Evolutionary conservation across 257 asterid genomes (phyloP), one percentile per base, ranked within the genome.

Genomic region (Plantago elongata): DNA sequence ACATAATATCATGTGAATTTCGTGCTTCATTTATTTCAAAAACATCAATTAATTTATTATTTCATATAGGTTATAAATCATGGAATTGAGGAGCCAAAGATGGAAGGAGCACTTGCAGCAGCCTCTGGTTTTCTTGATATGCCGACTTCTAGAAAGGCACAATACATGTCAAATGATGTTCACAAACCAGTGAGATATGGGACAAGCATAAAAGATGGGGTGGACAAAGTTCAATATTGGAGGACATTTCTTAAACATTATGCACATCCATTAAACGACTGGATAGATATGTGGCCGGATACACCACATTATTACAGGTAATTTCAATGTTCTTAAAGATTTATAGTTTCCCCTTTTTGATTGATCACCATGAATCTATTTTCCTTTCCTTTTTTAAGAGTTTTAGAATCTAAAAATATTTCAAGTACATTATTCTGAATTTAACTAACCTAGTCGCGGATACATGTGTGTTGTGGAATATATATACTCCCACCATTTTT

Each of bases 161-260:
- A 73, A 9, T 61, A 66, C 69, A 68, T 73, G 78, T 79, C 86
- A 0, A 69, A 52, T 52, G 84, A 79, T 30, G 75, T 77, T 22
- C 65, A 67, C 54, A 64, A 63, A 5, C 79, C 81, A 0, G 75
- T 81, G 11, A 68, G 86, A 10, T 84, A 81, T 22, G 74, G 86
- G 3, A 66, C 80, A 5, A 67, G 84, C 60, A 9, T 81, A 0
- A 79, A 67, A 42, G 84, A 79, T 43, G 81, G 81, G 7, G 63
- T 30, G 1, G 88, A 79, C 56, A 66, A 63, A 65, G 62, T 67
- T 42, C 81, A 69, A 11, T 73, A 60, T 13, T 73, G 83, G 86
- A 79, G 88, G 72, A 57, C 63, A 3, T 71, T 84, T 57, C 92
- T 84, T 66, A 81, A 84, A 62, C 86, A 79, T 18, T 79, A 79